Percentiles rank a stretch among this genome's conserved stretches.
These are phyloP conservation scores for Coemansia umbellata DNA, from an alignment of 192 early-diverging fungal species.

Conservation along the genomic window DNA sequence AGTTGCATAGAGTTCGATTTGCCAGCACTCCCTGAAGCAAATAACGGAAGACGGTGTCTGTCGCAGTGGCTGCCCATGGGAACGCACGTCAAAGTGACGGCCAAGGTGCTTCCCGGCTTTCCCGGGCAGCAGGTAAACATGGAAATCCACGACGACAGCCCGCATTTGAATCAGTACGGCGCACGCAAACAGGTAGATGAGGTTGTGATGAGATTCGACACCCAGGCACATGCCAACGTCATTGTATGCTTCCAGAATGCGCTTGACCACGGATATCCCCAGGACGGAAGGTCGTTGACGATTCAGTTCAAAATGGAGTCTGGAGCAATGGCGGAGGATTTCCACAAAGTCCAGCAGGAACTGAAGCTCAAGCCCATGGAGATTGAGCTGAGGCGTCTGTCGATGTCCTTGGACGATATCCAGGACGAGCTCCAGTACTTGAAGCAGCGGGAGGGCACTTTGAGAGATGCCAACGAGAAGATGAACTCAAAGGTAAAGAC, in stretches of 20 bases:
- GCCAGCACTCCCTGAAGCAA: conserved; percentile 45
- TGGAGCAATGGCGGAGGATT: conserved; percentile 82
- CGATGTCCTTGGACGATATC: conserved; percentile 71
- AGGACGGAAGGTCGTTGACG: conserved; percentile 49
- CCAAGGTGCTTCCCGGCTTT: conserved; percentile 64
- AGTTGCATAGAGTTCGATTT: conserved; percentile 81
- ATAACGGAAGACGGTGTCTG: conserved; percentile 59
- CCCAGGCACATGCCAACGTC: conserved; percentile 80
- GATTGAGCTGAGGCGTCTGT: conserved; percentile 77
- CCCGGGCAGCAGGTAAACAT: conserved; percentile 64
- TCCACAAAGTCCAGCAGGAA: conserved; percentile 59
- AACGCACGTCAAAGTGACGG: conserved; percentile 65
- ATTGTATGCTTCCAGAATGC: conserved; percentile 82
- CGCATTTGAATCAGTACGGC: conserved; percentile 66
- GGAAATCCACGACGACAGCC: conserved; percentile 68
- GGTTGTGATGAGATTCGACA: conserved; percentile 72
- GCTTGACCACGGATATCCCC: conserved; percentile 54
- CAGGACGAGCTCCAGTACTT: conserved; percentile 83
- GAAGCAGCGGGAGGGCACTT: conserved; percentile 71
- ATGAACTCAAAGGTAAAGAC: conserved; percentile 83
- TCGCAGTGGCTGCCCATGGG: conserved; percentile 71
- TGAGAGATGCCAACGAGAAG: conserved; percentile 91
- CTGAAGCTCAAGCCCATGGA: conserved; percentile 88
- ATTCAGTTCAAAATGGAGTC: conserved; percentile 78
- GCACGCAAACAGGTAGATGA: conserved; percentile 61